Evolutionary conservation across 148 eudicot genomes (phyloP), one percentile per base, ranked within the genome.

Genomic region (Limonium bicolor): DNA sequence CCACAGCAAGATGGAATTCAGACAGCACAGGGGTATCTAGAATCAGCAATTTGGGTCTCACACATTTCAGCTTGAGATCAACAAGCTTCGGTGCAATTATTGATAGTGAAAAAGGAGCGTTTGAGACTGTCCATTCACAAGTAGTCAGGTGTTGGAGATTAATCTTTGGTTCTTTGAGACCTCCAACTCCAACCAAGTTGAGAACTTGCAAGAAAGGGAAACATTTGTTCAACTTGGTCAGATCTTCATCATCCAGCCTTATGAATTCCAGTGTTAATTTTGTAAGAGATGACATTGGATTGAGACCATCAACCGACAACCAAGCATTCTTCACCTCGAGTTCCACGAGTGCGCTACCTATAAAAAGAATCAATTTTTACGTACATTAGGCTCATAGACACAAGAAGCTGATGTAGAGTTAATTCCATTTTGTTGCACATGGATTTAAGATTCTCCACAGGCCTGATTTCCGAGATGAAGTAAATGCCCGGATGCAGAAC

Each of bases 131-230:
- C 80, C 90, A 80, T 7, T 54, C 54, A 50, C 80, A 76, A 16
- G 52, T 58, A 53, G 50, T 60, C 16, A 80, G 80, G 54, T 65
- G 74, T 30, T 58, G 39, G 7, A 80, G 80, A 66, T 53, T 62
- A 38, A 80, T 51, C 37, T 45, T 70, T 10, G 90, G 90, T 1
- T 70, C 70, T 22, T 43, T 60, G 20, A 80, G 66, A 21, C 77
- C 90, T 43, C 90, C 90, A 39, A 80, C 80, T 2, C 84, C 84
- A 3, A 80, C 62, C 45, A 80, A 56, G 24, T 80, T 80, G 36
- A 80, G 71, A 48, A 48, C 63, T 48, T 55, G 65, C 36, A 80
- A 58, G 24, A 28, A 53, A 8, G 75, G 84, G 68, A 76, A 76
- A 48, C 65, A 73, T 10, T 64, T 55, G 12, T 73, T 76, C 31